phyloP scores from a whole-genome alignment of 2,329 filamentous ascomycete genomes.

The Tolypocladium pustulatum region DNA sequence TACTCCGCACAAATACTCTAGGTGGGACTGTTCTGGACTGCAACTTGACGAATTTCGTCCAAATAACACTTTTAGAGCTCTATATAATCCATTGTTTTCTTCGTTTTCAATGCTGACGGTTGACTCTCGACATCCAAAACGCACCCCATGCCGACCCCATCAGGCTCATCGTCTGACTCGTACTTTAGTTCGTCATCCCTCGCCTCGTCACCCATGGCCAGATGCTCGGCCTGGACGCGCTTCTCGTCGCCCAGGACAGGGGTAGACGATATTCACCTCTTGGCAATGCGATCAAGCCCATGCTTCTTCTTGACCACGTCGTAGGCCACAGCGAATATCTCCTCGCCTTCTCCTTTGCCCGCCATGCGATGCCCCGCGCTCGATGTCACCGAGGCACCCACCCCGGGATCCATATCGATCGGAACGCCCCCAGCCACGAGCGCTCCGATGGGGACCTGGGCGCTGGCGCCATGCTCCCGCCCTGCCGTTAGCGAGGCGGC shows the following conservation, averaged over 20 bases:
- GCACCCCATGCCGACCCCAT: neutral
- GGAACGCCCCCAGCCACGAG: neutral
- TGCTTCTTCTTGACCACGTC: neutral
- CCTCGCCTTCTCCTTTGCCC: neutral
- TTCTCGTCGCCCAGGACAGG: neutral
- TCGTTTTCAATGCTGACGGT: neutral
- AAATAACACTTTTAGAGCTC: neutral
- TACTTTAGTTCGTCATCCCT: neutral
- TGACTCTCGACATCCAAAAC: neutral
- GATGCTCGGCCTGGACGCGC: neutral
- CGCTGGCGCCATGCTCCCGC: neutral
- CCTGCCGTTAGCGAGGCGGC: neutral
- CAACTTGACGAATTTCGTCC: neutral
- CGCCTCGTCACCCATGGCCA: neutral
- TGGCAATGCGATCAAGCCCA: neutral
- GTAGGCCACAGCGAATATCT: neutral
- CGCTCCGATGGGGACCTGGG: neutral
- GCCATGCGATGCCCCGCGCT: neutral
- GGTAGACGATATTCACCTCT: neutral
- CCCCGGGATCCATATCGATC: neutral
- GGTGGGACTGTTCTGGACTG: neutral
- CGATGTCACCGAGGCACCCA: neutral
- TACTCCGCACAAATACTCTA: too few relatives aligned
- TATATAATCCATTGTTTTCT: neutral
- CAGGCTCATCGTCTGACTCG: neutral